These are phyloP conservation scores for Bullera alba DNA, from an alignment of 768 basidiomycete genomes.

Conservation along the genomic window DNA sequence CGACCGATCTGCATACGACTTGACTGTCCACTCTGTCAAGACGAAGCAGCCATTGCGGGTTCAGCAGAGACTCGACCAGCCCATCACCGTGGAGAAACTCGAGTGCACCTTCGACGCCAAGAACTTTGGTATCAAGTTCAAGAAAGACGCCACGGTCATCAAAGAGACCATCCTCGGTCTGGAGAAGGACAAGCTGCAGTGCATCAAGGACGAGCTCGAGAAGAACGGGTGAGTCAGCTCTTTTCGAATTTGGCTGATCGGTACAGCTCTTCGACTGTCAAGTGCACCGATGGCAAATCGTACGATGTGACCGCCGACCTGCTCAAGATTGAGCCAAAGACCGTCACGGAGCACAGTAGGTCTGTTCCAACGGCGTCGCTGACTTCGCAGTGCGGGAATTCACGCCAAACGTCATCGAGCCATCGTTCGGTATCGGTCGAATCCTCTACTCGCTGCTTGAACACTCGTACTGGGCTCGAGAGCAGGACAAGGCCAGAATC, in stretches of 20 bases:
- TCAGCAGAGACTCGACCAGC: slow-evolving; percentile 74
- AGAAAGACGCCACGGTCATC: slow-evolving; percentile 60
- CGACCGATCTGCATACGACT: slow-evolving; percentile 93
- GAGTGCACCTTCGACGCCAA: slow-evolving; percentile 81
- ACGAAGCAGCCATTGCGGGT: slow-evolving; percentile 84
- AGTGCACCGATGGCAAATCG: slow-evolving; percentile 57
- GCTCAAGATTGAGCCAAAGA: slow-evolving; percentile 71
- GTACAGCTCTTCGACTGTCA: slow-evolving; percentile 55
- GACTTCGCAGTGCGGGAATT: slow-evolving; percentile 71
- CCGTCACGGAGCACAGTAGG: slow-evolving; percentile 74
- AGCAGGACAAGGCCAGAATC: slow-evolving; percentile 80
- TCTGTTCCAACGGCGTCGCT: slow-evolving; percentile 7
- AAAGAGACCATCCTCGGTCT: slow-evolving; percentile 59
- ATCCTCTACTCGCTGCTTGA: slow-evolving; percentile 90
- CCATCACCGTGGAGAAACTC: slow-evolving; percentile 71
- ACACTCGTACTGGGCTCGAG: slow-evolving; percentile 91
- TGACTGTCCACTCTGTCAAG: slow-evolving; percentile 75
- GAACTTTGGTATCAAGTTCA: slow-evolving; percentile 77
- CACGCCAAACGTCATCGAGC: slow-evolving; percentile 96
- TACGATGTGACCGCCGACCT: slow-evolving; percentile 67
- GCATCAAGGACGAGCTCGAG: slow-evolving; percentile 62
- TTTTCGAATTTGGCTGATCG: background rate
- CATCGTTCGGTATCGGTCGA: slow-evolving; percentile 94
- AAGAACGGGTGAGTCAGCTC: slow-evolving; percentile 52
- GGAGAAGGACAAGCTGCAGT: slow-evolving; percentile 59